Evolutionary conservation across 2,329 filamentous ascomycete species (phyloP).

Genomic region (Ceratocystis destructans): DNA sequence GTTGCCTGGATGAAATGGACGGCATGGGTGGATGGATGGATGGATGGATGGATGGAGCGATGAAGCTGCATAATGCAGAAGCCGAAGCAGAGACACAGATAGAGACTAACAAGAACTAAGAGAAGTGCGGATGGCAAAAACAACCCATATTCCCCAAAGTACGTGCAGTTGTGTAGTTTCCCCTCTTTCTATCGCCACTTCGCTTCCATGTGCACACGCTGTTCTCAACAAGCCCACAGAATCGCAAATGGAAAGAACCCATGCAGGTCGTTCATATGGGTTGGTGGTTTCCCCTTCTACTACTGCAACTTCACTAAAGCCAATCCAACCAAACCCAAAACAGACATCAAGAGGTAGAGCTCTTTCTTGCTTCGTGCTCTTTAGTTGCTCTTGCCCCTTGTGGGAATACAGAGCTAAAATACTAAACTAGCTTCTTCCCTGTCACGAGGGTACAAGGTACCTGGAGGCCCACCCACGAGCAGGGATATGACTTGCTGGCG

Average conservation of each 20-base stretch:
- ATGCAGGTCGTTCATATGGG: background rate
- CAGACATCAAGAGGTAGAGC: background rate
- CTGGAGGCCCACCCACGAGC: background rate
- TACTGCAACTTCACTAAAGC: background rate
- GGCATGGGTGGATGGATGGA: background rate
- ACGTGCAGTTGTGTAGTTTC: background rate
- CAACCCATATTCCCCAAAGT: background rate
- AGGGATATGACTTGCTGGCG: background rate
- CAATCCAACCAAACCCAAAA: slow-evolving; percentile 3
- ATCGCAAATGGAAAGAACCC: slow-evolving; percentile 1
- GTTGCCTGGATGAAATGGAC: background rate
- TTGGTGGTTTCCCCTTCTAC: background rate
- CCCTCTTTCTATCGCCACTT: background rate
- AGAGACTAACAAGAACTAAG: background rate
- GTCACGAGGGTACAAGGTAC: slow-evolving; percentile 4
- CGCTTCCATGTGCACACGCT: background rate
- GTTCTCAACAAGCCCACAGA: background rate
- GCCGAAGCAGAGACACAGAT: background rate
- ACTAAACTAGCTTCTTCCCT: slow-evolving; percentile 9
- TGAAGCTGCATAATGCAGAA: background rate
- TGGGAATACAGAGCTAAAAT: slow-evolving; percentile 3
- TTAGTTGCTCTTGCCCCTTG: slow-evolving; percentile 1
- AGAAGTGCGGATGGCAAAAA: background rate
- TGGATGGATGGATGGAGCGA: background rate
- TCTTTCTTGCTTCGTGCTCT: background rate